Percentiles rank a stretch among this genome's conserved stretches.
These are phyloP conservation scores for Saturnispora quitensis DNA, from an alignment of 805 yeast species.

Conservation along the genomic window DNA sequence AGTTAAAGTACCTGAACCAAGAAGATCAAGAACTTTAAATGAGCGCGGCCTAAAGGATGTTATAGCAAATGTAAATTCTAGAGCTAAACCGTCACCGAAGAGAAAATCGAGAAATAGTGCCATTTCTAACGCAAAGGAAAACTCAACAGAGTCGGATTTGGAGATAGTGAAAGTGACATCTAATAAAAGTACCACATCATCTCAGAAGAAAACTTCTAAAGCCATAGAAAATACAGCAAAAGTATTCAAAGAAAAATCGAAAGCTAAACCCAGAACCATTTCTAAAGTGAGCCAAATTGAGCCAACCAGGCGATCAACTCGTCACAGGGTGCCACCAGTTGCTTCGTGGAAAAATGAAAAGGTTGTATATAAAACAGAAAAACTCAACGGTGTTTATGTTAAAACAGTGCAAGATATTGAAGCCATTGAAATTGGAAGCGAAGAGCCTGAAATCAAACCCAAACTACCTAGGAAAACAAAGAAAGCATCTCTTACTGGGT, in stretches of 20 bases:
- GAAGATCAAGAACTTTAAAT: neutral
- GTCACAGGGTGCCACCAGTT: constrained; percentile 61
- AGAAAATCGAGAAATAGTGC: neutral
- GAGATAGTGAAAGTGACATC: neutral
- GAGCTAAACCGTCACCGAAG: neutral
- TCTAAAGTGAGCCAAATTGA: constrained; percentile 1
- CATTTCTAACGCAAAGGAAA: neutral
- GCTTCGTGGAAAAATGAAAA: constrained; percentile 83
- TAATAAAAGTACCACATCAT: neutral
- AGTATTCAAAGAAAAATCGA: constrained; percentile 1
- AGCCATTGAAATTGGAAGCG: constrained; percentile 21
- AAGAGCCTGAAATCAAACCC: constrained; percentile 16
- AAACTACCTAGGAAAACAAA: neutral
- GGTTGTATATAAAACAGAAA: constrained; percentile 43
- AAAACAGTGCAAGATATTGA: constrained; percentile 52
- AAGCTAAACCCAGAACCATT: constrained; percentile 10
- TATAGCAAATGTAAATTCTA: neutral
- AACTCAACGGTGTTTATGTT: constrained; percentile 40
- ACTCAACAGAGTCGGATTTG: neutral
- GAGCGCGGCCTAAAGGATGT: neutral
- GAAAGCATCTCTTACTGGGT: neutral
- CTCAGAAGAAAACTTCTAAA: neutral
- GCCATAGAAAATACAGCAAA: neutral
- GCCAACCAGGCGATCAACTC: constrained; percentile 51
- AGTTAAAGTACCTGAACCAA: neutral